These are phyloP conservation scores for Cytidiella melzeri DNA, from an alignment of 768 basidiomycete species.

Conservation along the genomic window DNA sequence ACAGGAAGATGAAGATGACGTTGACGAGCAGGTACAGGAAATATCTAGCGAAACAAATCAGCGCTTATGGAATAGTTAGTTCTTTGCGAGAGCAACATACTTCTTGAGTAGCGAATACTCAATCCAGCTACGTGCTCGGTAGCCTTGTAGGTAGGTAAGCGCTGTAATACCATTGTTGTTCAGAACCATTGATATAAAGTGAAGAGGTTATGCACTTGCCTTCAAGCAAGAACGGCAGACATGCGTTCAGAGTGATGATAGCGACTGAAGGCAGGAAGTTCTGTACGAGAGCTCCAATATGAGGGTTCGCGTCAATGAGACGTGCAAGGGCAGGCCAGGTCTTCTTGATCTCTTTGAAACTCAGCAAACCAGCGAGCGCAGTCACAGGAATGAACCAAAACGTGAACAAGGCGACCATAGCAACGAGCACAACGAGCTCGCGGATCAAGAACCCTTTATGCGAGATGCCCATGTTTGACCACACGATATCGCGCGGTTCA, in stretches of 20 bases:
- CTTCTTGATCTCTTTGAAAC: conserved; percentile 91
- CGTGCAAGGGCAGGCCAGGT: conserved; percentile 79
- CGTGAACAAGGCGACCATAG: conserved; percentile 72
- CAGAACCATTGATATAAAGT: background rate
- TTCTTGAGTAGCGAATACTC: conserved; percentile 92
- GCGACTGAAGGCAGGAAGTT: conserved; percentile 91
- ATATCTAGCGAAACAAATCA: conserved; percentile 50
- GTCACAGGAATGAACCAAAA: conserved; percentile 93
- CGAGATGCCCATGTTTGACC: conserved; percentile 81
- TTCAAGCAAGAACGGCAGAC: conserved; percentile 85
- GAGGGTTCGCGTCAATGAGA: conserved; percentile 78
- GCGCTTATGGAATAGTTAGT: background rate
- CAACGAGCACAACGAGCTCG: conserved; percentile 60
- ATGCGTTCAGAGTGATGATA: conserved; percentile 84
- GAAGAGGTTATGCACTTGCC: conserved; percentile 38
- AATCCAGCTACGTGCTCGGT: conserved; percentile 84
- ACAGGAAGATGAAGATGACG: conserved; percentile 90
- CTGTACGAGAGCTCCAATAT: conserved; percentile 83
- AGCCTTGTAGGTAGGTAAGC: conserved; percentile 88
- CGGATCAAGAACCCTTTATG: conserved; percentile 53
- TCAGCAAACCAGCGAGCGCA: conserved; percentile 78
- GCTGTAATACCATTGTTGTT: conserved; percentile 24
- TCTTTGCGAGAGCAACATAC: conserved; percentile 34
- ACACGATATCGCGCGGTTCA: conserved; percentile 93
- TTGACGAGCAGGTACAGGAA: conserved; percentile 89